Evolutionary conservation across 2,329 filamentous ascomycete species (phyloP), one percentile per base, ranked within the genome.

Genomic region (Aulographum hederae): DNA sequence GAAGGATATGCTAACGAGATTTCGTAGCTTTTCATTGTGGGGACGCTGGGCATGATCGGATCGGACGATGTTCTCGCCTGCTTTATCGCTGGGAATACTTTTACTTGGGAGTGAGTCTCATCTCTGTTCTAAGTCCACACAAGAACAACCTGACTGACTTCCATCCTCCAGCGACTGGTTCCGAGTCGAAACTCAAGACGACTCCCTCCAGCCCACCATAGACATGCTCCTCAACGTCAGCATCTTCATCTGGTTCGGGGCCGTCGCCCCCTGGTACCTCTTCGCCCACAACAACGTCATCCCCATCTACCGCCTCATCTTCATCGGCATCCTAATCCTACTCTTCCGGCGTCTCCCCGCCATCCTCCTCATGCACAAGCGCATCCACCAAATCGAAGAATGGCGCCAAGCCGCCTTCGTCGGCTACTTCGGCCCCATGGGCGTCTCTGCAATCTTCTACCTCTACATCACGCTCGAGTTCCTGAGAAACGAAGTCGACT

Each of bases 161-260:
- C n/a, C n/a, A n/a, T n/a, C n/a, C n/a, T 15, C 3, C 21, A 63
- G 62, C 48, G 82, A 92, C 53, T 91, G 81, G 82, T 94, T 93
- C 53, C 76, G 85, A 1, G 60, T 86, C 1, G 79, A 91, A 51
- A 94, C 85, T 0, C 60, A 77, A 43, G 85, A 93, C 42, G 86
- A 94, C 50, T 85, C 79, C 2, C 65, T 94, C n/a, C 84, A 94
- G 48, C 84, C 84, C 0, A 93, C 84, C 0, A 78, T 94, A 28
- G 84, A 94, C 50, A 92, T 93, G 82, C 63, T 94, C 2, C 73
- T 94, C 35, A 94, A 94, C 47, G 70, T 91, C 3, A 63, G 74
- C 13, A 68, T 94, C 25, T 94, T 94, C 50, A 70, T 92, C 53
- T 94, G 82, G 84, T 86, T 79, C 43, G 84, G 84, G 3, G 80